Percentiles rank a stretch among this genome's conserved stretches.
Conservation (phyloP, 108 stramenopile genomes). For the Heterococcus sp. region DNA sequence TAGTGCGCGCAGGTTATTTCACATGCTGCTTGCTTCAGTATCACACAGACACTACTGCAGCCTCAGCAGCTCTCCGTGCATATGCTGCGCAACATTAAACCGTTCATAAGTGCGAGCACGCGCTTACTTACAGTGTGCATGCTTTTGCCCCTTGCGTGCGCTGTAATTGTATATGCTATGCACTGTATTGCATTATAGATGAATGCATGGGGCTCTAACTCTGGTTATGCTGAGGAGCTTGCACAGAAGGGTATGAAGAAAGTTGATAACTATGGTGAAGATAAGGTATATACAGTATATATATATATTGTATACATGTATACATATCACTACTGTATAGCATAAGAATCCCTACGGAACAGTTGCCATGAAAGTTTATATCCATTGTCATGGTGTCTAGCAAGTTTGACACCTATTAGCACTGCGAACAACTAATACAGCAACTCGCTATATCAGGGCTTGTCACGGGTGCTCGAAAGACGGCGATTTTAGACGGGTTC, state of each 20-base stretch:
- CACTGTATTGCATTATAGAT: conserved; percentile 2
- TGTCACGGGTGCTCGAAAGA: background rate
- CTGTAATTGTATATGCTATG: background rate
- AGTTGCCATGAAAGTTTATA: background rate
- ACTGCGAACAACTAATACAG: background rate
- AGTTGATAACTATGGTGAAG: conserved; percentile 31
- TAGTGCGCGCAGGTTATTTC: background rate
- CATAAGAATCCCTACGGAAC: background rate
- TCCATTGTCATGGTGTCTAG: background rate
- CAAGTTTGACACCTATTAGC: background rate
- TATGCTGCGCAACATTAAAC: background rate
- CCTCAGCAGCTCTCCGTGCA: background rate
- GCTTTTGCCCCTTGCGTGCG: background rate
- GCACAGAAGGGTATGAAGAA: conserved; percentile 42
- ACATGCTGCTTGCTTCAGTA: background rate
- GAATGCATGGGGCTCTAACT: conserved; percentile 26
- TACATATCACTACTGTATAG: background rate
- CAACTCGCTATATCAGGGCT: background rate
- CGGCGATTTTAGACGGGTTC: no score
- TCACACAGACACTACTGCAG: background rate
- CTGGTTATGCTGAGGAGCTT: conserved; percentile 47
- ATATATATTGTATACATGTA: background rate
- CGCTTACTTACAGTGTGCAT: background rate
- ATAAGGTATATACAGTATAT: background rate
- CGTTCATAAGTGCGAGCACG: background rate